Evolutionary conservation across 169 alveolate species (phyloP), one percentile per base, ranked within the genome.

Genomic region (Pseudocohnilembus persalinus): DNA sequence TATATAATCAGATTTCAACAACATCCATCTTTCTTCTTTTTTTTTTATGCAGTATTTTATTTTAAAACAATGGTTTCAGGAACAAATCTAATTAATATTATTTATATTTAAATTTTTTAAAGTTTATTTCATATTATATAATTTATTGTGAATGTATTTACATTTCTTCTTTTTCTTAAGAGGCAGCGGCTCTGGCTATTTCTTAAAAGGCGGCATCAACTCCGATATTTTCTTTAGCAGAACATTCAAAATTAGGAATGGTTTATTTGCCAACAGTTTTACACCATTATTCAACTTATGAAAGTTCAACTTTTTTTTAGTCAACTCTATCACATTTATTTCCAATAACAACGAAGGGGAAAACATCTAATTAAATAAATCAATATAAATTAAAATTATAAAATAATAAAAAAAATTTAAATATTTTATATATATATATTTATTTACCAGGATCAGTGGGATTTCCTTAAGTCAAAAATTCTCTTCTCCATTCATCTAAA

Each of bases 271-370:
- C 96, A 81, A 97, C 96, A 31, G 97, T 89, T 84, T 95, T 95
- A 89, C 99, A 98, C 98, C 99, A 98, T 83, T 98, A 96, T 78
- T 89, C 84, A 32, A 99, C 99, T 88, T 96, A 97, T 73, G 95
- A 92, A 49, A 97, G 93, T 87, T 95, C 90, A 68, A 96, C 98
- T 89, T 97, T 95, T 83, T 98, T 92, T 88, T 97, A 98, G n/a
- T 90, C 93, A 73, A 91, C 98, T 87, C 95, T 98, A 92, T 99
- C 99, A 35, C 96, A 94, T 92, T 99, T 99, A 91, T 99, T 99
- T 68, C 99, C 99, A n/a, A 98, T 81, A 26, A 98, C 97, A 35
- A 98, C 99, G 87, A 98, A 98, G 28, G 99, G 99, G 91, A 97
- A 96, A 82, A 96, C 93, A n/a, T 85, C 86, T n/a, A n/a, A n/a